These are phyloP conservation scores for Pseudohalonectria lignicola DNA, from an alignment of 2,329 filamentous ascomycete species.

Conservation along the genomic window DNA sequence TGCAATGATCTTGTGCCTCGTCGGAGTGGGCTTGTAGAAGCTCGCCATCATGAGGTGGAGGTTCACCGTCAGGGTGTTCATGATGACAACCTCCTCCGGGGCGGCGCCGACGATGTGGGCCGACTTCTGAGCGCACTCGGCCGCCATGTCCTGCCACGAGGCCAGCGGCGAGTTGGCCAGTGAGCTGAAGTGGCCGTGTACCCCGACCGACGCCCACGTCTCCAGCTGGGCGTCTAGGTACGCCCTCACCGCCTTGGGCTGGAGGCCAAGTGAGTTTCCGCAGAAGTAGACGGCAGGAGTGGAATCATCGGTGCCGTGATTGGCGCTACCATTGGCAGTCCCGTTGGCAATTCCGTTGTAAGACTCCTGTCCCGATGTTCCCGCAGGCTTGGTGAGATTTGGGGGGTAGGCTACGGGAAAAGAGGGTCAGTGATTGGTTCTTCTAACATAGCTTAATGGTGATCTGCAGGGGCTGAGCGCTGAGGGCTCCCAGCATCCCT, in stretches of 20 bases:
- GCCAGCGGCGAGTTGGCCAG: constrained; percentile 57
- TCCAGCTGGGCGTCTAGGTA: constrained; percentile 64
- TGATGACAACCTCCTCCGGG: constrained; percentile 66
- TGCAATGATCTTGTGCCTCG: constrained; percentile 68
- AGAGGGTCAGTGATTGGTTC: too few relatives aligned
- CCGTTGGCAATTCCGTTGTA: constrained; percentile 1
- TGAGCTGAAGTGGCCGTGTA: constrained; percentile 69
- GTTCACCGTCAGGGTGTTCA: constrained; percentile 79
- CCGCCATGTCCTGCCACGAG: constrained; percentile 71
- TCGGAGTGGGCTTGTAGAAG: constrained; percentile 63
- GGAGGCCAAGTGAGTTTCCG: constrained; percentile 80
- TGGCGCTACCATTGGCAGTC: constrained; percentile 11
- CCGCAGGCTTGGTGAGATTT: not conserved
- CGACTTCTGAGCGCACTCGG: constrained; percentile 58
- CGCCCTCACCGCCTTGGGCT: constrained; percentile 56
- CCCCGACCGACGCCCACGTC: constrained; percentile 76
- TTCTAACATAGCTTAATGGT: too few relatives aligned
- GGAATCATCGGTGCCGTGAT: constrained; percentile 39
- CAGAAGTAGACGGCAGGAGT: constrained; percentile 66
- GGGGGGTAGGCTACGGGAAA: constrained; percentile 1
- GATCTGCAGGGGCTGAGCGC: too few relatives aligned
- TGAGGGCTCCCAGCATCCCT: too few relatives aligned
- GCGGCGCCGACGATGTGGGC: constrained; percentile 65
- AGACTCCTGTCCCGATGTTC: not conserved
- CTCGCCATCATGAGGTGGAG: constrained; percentile 73